Percentiles rank a stretch among this genome's conserved stretches.
Conservation (phyloP, 129 eudicot genomes). For the Ambrosia artemisiifolia region DNA sequence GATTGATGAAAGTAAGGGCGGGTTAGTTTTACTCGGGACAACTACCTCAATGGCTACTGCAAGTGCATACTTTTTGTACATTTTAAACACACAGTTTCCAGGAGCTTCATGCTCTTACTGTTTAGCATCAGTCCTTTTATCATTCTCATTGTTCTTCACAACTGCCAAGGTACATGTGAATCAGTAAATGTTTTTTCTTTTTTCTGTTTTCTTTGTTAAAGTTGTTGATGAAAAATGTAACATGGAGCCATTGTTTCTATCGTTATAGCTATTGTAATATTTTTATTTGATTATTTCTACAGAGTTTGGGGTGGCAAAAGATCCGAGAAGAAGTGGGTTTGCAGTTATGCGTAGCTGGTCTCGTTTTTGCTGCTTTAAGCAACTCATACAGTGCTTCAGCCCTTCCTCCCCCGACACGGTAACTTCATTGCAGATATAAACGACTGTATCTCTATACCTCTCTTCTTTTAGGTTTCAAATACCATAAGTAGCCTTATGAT, state of each 20-base stretch:
- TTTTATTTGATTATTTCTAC: constrained; percentile 25
- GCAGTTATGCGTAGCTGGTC: constrained; percentile 58
- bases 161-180: constrained; percentile 55
- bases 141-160: constrained; percentile 76
- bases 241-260: neutral
- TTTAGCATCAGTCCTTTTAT: constrained; percentile 60
- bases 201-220: constrained; percentile 7
- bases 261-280: neutral
- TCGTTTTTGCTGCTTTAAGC: constrained; percentile 71
- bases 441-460: neutral
- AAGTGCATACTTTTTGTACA: constrained; percentile 85
- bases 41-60: constrained; percentile 97
- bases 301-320: constrained; percentile 65
- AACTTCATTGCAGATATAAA: constrained; percentile 14
- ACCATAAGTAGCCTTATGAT: neutral
- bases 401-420: constrained; percentile 60
- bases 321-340: constrained; percentile 49
- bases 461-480: neutral
- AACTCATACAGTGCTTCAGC: constrained; percentile 54
- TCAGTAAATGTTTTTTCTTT: neutral
- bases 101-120: constrained; percentile 88
- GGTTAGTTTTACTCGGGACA: constrained; percentile 57
- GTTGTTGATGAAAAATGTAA: constrained; percentile 1
- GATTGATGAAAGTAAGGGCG: constrained; percentile 46
- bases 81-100: constrained; percentile 60